Conservation (phyloP, 768 basidiomycete genomes). For the Serendipita sp. region DNA sequence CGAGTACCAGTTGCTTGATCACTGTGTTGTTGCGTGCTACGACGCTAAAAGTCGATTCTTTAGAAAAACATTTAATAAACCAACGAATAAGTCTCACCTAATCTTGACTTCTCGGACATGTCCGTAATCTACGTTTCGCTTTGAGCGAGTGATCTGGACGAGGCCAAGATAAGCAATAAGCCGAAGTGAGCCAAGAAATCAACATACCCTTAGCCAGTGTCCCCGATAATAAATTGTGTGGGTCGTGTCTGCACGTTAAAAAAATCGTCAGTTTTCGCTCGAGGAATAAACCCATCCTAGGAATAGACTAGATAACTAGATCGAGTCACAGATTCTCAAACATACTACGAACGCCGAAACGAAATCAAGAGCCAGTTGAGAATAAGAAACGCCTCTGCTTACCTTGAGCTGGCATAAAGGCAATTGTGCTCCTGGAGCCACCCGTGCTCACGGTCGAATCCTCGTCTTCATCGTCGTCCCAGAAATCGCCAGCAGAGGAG, state of each 20-base stretch:
- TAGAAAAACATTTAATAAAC: neutral
- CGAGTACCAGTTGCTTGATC: slow-evolving; percentile 74
- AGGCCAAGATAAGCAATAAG: slow-evolving; percentile 11
- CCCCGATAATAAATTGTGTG: slow-evolving; percentile 78
- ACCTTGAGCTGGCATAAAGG: slow-evolving; percentile 47
- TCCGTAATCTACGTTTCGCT: slow-evolving; percentile 52
- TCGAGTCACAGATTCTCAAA: neutral
- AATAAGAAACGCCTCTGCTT: neutral
- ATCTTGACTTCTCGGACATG: slow-evolving; percentile 62
- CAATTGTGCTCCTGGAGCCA: slow-evolving; percentile 57
- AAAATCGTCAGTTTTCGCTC: neutral
- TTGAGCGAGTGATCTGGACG: slow-evolving; percentile 53
- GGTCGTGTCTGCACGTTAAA: slow-evolving; percentile 41
- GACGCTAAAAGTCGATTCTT: slow-evolving; percentile 31
- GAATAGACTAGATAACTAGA: neutral
- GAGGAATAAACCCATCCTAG: slow-evolving; percentile 34
- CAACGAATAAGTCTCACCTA: slow-evolving; percentile 16
- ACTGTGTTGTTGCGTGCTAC: slow-evolving; percentile 71
- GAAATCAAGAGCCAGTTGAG: neutral
- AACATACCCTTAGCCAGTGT: slow-evolving; percentile 63
- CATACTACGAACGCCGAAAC: neutral
- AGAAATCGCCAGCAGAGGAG: slow-evolving; percentile 57
- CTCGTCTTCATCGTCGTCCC: slow-evolving; percentile 40
- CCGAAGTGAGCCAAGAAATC: slow-evolving; percentile 13
- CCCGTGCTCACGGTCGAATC: slow-evolving; percentile 1